Evolutionary conservation across 768 basidiomycete genomes (phyloP), one percentile per base, ranked within the genome.

Genomic region (Termitomyces sp.): DNA sequence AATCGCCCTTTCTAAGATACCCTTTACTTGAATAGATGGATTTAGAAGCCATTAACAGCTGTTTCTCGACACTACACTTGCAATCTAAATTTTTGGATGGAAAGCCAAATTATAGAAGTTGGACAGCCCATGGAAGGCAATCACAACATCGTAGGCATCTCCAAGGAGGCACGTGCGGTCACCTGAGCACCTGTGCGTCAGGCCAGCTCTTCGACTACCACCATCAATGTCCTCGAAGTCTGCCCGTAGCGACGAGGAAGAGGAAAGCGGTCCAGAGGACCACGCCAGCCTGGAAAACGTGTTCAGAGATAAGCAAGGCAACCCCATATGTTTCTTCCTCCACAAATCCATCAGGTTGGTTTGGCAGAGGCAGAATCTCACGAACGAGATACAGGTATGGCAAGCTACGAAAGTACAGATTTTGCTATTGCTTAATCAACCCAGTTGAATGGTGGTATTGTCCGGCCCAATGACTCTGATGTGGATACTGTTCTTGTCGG

Each of bases 331-430:
- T 23, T 23, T 23, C 23, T 23, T 23, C 23, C 23, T 23, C 23
- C 23, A 23, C 23, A 23, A 23, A 23, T 23, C 23, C 23, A 23
- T 23, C 23, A 2, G 23, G 23, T 23, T 23, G 23, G 23, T 23
- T 23, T 23, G 23, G 23, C 23, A 23, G 23, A 23, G 23, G 23
- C 23, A 23, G 23, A 23, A 23, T 23, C 23, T 23, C 23, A 23
- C 23, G 23, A 23, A 23, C 23, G 55, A 23, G 58, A 77, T 79
- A n/a, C 60, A 71, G 66, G 79, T 77, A 66, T 5, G 36, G 41
- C n/a, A 33, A 32, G 14, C 16, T 20, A 67, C 40, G 18, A 26
- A 44, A 13, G 5, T 20, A 16, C 14, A 50, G 26, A 41, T n/a
- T 16, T 14, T 41, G 18, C 26, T 47, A 13, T 33, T 23, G n/a